Evolutionary conservation across 805 yeast genomes (phyloP), one percentile per base, ranked within the genome.

Genomic region (Yamadazyma olivae): DNA sequence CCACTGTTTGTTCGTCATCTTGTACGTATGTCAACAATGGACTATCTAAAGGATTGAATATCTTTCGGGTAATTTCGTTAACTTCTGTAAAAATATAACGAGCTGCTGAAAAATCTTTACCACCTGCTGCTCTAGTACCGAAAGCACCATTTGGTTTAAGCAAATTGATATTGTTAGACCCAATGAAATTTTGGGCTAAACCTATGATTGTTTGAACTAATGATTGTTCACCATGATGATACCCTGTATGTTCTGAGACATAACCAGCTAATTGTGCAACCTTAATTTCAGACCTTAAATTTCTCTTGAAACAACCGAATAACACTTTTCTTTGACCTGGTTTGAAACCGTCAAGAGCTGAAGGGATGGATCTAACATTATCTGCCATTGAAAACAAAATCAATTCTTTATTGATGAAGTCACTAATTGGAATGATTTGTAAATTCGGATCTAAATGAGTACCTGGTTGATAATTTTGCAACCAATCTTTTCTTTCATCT

Each of bases 81-180:
- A 93, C 65, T 52, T 86, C 89, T 0, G 99, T 93, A 59, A 76
- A 86, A 57, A 93, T 90, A 69, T 93, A 93, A 75, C 99, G 90
- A 30, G 96, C 82, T 18, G 98, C 97, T n/a, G 98, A 85, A 12
- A 90, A 93, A 69, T 93, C 99, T 59, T 93, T 93, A 68, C 99
- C 99, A 61, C 99, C 99, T 17, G 87, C 74, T 17, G 93, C 90
- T 64, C 99, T 79, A 1, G 96, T 81, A 74, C 99, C 99, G 57
- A 93, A 93, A 22, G 88, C 82, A 71, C 99, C 99, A 57, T 83
- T 85, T 31, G 99, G 99, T 56, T 79, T 74, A 50, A 93, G 67
- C 35, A 88, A 53, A 57, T 93, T 84, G 49, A 93, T 64, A 53
- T 93, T 93, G 54, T 93, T 93, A 6, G 95, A 73, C 8, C 99